Conservation (phyloP, 139 green algal genomes). For the Chlamydomonas asymmetrica region DNA sequence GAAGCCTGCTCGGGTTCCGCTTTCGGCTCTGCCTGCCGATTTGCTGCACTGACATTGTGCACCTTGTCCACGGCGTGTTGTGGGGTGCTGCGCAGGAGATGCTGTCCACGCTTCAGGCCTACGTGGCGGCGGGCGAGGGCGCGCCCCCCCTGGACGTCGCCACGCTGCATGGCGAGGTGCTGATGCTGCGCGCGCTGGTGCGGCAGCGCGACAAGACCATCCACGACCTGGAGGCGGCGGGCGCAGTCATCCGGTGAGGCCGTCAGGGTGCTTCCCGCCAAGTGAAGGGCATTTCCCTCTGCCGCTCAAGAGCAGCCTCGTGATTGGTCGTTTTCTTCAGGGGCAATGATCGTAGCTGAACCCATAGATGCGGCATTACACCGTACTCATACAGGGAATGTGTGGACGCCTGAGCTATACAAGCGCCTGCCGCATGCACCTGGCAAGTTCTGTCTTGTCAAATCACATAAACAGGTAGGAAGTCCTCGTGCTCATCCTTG, state of each 20-base stretch:
- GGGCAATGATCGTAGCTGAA: neutral
- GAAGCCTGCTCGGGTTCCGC: no score
- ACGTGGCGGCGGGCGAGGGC: slow-evolving; percentile 20
- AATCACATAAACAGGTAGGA: no score
- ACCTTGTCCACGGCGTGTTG: no score
- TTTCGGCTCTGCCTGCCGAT: no score
- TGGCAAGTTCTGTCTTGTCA: no score
- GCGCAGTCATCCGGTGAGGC: slow-evolving; percentile 17
- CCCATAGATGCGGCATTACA: no score
- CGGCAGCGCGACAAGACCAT: slow-evolving; percentile 21
- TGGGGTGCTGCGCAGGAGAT: slow-evolving; percentile 31
- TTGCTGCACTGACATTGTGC: no score
- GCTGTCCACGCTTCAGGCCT: slow-evolving; percentile 20
- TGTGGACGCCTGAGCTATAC: no score
- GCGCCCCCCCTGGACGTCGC: neutral
- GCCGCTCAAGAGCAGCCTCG: no score
- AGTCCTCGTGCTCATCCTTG: neutral
- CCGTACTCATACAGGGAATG: no score
- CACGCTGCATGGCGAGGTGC: slow-evolving; percentile 30
- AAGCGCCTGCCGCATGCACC: no score
- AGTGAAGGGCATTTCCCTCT: neutral
- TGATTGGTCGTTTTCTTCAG: no score
- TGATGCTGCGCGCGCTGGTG: slow-evolving; percentile 32
- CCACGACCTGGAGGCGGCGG: slow-evolving; percentile 25
- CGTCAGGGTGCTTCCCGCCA: neutral